Base-by-base conservation (phyloP, 2,329 filamentous ascomycete species). In the Immersiporthe knoxdaviesiana region DNA sequence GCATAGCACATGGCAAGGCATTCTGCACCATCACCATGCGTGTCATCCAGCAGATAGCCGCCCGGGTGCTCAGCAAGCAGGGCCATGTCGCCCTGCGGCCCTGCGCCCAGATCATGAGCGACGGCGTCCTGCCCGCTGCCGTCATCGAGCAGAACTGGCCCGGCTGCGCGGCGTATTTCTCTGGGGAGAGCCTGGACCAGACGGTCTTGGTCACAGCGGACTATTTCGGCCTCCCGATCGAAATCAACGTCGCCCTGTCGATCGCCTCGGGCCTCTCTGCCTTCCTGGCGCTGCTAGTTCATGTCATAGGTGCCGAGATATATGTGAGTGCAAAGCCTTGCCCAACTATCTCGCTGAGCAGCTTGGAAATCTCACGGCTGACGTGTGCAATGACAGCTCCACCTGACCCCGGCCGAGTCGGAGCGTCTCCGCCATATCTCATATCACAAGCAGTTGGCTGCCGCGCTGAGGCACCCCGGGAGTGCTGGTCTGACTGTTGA, bases 361-460 rank as follows among this genome's bases (percentile, higher is more conserved):
- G 35, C 4, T 4, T 4, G 6, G 18, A 7, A 37, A 39, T 8
- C 35, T 39, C 16, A n/a, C 12, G 54, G 18, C 68, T 70, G 35
- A 70, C 10, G 35, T 35, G n/a, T 14, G 27, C 1, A 14, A 16
- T 37, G 24, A 65, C 81, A 88, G 78, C 76, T 89, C 30, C 78
- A 75, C 2, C 75, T 87, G 27, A 90, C 87, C 0, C 85, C 87
- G 0, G 80, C 76, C 16, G 87, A 90, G 73, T 78, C 79, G 0
- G 80, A 88, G 59, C 79, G 87, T 7, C 76, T 90, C 61, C 81
- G 87, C 14, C 79, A 81, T n/a, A 80, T 89, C 1, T 86, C 84
- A 7, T 88, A 87, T 72, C 82, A 87, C 74, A 79, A 83, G 58
- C 87, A 90, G 72, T 71, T 87, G 8, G 85, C 85, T 71, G 82